These are phyloP conservation scores for Nicotiana rustica DNA, from an alignment of 305 asterid species.

Conservation along the genomic window DNA sequence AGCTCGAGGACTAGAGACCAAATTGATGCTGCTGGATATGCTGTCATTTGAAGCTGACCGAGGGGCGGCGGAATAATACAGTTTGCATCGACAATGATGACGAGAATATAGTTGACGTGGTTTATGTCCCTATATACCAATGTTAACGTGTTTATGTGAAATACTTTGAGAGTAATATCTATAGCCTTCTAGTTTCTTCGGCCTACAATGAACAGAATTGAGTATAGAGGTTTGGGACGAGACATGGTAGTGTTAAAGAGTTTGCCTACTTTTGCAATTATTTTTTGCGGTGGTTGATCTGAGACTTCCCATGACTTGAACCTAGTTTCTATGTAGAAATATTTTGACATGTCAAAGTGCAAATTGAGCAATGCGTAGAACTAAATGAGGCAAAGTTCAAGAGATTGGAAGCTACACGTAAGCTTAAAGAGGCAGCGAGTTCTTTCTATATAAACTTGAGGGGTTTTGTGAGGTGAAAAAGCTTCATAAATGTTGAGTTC, in stretches of 20 bases:
- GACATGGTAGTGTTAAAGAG: not conserved
- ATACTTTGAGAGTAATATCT: not conserved
- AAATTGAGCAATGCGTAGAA: too few relatives aligned
- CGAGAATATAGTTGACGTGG: not conserved
- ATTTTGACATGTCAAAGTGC: too few relatives aligned
- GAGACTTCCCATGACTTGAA: too few relatives aligned
- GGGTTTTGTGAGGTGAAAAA: too few relatives aligned
- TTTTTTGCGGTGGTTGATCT: too few relatives aligned
- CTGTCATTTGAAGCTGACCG: not conserved
- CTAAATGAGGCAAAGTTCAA: too few relatives aligned
- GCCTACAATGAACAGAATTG: not conserved
- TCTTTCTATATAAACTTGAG: too few relatives aligned
- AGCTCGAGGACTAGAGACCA: conserved; percentile 27
- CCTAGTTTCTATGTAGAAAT: too few relatives aligned
- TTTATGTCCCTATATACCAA: not conserved
- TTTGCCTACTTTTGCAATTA: too few relatives aligned
- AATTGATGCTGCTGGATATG: conserved; percentile 12
- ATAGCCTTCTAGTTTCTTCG: not conserved
- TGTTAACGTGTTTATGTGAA: not conserved
- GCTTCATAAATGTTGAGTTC: too few relatives aligned
- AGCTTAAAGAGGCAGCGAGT: too few relatives aligned
- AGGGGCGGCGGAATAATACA: not conserved
- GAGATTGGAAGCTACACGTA: too few relatives aligned
- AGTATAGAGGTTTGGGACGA: conserved; percentile 20
- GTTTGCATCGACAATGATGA: not conserved